A percentile compares a stretch with the other conserved stretches of the same genome.
Conservation (phyloP, 176 grass and related monocot species). For the Neostapfia colusana region DNA sequence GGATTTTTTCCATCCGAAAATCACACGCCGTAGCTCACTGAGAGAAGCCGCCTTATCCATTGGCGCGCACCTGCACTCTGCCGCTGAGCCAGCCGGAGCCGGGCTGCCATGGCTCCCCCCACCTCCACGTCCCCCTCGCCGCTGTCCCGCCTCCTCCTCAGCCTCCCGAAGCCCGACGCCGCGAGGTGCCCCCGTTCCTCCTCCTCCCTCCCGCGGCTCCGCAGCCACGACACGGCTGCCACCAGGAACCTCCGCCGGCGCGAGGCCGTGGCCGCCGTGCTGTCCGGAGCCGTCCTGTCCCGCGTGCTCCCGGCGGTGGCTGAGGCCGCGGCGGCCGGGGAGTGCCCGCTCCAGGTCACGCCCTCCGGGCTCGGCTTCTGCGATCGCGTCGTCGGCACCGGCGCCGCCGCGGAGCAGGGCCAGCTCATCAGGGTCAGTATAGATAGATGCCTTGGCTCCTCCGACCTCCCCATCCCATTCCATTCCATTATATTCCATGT, state of each 20-base stretch:
- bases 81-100: not conserved
- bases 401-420: conserved; percentile 53
- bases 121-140: conserved; percentile 32
- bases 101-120: conserved; percentile 44
- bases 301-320: conserved; percentile 21
- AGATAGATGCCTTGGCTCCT: not conserved
- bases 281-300: conserved; percentile 41
- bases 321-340: not conserved
- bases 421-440: conserved; percentile 72
- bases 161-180: conserved; percentile 32
- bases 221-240: not conserved
- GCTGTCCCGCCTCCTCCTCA: conserved; percentile 40
- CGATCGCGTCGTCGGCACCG: conserved; percentile 66
- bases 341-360: conserved; percentile 57
- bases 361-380: conserved; percentile 77
- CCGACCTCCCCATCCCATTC: not conserved
- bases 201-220: not conserved
- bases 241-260: conserved; percentile 36
- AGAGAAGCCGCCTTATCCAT: not conserved
- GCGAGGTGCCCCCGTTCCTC: not conserved
- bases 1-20: too few relatives aligned
- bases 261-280: conserved; percentile 37
- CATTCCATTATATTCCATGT: too few relatives aligned
- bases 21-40: too few relatives aligned
- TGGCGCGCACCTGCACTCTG: not conserved